Percentiles rank a stretch among this genome's conserved stretches.
Evolutionary conservation across 768 basidiomycete species (phyloP).

Genomic region (Kwoniella sp.): DNA sequence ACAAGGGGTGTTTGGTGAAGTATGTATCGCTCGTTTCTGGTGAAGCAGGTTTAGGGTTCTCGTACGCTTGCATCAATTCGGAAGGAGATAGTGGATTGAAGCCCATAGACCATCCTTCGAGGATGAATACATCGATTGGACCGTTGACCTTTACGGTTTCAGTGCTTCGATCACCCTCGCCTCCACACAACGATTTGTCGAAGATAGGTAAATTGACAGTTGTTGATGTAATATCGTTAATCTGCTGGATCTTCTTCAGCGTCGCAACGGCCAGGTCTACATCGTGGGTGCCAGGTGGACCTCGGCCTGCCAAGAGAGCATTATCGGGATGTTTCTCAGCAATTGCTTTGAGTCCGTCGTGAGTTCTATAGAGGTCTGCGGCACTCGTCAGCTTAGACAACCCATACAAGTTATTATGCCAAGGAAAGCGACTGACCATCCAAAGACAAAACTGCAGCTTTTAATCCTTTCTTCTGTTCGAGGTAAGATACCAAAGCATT

Average conservation of each 20-base stretch:
- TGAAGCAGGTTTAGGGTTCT: slow-evolving; percentile 18
- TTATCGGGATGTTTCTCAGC: slow-evolving; percentile 65
- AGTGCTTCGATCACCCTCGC: slow-evolving; percentile 77
- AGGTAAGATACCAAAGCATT: slow-evolving; percentile 61
- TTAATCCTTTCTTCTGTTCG: slow-evolving; percentile 37
- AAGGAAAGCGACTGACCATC: slow-evolving; percentile 54
- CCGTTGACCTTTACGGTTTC: slow-evolving; percentile 60
- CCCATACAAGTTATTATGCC: too few relatives aligned
- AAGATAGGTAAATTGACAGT: slow-evolving; percentile 62
- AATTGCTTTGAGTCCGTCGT: slow-evolving; percentile 64
- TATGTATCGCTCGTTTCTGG: slow-evolving; percentile 20
- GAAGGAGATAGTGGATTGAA: slow-evolving; percentile 26
- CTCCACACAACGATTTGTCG: slow-evolving; percentile 78
- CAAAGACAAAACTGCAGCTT: slow-evolving; percentile 51
- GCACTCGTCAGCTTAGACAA: too few relatives aligned
- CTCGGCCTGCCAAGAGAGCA: slow-evolving; percentile 74
- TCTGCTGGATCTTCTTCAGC: slow-evolving; percentile 61
- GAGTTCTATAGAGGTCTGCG: slow-evolving; percentile 74
- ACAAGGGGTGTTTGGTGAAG: slow-evolving; percentile 27
- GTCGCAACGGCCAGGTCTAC: slow-evolving; percentile 65
- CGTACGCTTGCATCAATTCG: slow-evolving; percentile 14
- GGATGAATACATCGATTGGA: slow-evolving; percentile 75
- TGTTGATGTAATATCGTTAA: slow-evolving; percentile 49
- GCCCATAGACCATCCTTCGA: slow-evolving; percentile 97
- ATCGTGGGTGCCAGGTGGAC: slow-evolving; percentile 92